phyloP scores from a whole-genome alignment of 306 rosid genomes.

The Inga oerstediana region DNA sequence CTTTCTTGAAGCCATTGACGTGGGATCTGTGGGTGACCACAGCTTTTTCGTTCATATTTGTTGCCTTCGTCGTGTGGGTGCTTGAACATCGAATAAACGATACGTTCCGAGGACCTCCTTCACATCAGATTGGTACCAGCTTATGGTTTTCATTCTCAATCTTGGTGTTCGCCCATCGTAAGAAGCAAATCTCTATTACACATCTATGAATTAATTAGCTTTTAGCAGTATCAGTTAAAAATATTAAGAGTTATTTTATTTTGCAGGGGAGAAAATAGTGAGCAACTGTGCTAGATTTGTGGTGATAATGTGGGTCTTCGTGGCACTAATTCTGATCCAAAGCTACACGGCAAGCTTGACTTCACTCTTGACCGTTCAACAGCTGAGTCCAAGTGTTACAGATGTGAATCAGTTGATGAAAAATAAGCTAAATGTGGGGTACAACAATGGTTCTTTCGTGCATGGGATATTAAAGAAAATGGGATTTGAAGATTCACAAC shows the following conservation, averaged over 20 bases:
- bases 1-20: conserved; percentile 62
- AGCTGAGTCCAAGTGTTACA: conserved; percentile 49
- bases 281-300: conserved; percentile 65
- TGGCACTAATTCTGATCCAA: conserved; percentile 59
- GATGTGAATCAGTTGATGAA: conserved; percentile 44
- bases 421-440: conserved; percentile 50
- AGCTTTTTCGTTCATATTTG: conserved; percentile 45
- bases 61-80: conserved; percentile 62
- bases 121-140: conserved; percentile 64
- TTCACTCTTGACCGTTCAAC: conserved; percentile 59
- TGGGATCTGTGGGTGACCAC: conserved; percentile 57
- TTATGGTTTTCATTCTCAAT: conserved; percentile 70
- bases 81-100: conserved; percentile 62
- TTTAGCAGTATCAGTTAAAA: not conserved
- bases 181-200: not conserved
- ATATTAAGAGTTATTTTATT: not conserved
- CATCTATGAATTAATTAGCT: not conserved
- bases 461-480: conserved; percentile 29
- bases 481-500: conserved; percentile 40
- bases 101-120: conserved; percentile 56
- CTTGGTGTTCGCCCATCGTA: conserved; percentile 58
- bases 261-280: conserved; percentile 54
- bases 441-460: conserved; percentile 45
- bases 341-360: conserved; percentile 73
- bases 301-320: conserved; percentile 64